A percentile compares a stretch with the other conserved stretches of the same genome.
Conservation (phyloP, 441 rosid genomes). For the Eruca vesicaria region DNA sequence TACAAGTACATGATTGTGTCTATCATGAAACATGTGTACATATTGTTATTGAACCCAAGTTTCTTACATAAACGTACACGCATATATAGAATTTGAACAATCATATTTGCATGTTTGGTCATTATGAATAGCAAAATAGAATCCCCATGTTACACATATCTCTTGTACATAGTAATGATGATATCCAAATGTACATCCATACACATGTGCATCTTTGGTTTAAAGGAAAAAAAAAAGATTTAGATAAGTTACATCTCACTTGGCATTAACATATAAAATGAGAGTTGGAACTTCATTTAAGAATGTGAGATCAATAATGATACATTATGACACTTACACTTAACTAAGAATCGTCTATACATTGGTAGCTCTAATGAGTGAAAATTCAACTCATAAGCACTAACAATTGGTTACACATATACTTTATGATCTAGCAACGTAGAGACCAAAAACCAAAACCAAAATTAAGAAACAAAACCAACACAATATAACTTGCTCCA, state of each 20-base stretch:
- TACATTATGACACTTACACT: background rate
- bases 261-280: background rate
- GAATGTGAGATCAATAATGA: background rate
- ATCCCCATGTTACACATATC: background rate
- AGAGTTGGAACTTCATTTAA: background rate
- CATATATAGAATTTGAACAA: too few relatives aligned
- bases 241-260: background rate
- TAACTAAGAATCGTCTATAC: background rate
- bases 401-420: background rate
- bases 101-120: background rate
- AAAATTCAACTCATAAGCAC: background rate
- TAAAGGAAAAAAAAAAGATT: background rate
- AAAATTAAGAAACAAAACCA: too few relatives aligned
- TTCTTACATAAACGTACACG: too few relatives aligned
- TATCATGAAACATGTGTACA: too few relatives aligned
- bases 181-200: background rate
- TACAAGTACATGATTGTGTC: too few relatives aligned
- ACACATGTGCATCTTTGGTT: background rate
- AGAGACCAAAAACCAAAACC: too few relatives aligned
- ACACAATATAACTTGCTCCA: constrained; percentile 58
- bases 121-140: background rate
- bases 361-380: background rate
- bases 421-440: too few relatives aligned
- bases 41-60: too few relatives aligned
- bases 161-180: background rate